Evolutionary conservation across 2,329 filamentous ascomycete genomes (phyloP).

Genomic region (Pseudocercospora musae): DNA sequence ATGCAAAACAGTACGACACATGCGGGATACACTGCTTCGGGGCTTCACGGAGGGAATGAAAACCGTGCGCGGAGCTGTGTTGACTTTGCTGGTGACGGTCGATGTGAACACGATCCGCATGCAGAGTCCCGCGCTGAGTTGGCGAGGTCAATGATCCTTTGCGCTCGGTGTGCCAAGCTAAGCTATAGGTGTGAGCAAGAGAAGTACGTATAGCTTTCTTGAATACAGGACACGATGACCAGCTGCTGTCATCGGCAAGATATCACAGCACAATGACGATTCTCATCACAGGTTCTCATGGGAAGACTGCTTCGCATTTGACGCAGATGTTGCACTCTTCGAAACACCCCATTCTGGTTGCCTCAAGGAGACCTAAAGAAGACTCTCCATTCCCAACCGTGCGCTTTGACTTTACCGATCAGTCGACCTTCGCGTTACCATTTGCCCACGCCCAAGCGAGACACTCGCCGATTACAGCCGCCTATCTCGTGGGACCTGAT

Average conservation of each 20-base stretch:
- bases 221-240: background rate
- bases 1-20: background rate
- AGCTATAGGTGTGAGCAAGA: background rate
- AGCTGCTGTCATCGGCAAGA: background rate
- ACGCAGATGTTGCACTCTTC: slow-evolving; percentile 8
- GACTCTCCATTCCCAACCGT: slow-evolving; percentile 11
- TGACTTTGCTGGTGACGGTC: background rate
- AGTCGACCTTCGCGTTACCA: slow-evolving; percentile 39
- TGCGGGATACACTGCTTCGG: background rate
- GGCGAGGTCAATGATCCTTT: background rate
- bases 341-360: slow-evolving; percentile 8
- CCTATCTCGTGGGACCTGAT: slow-evolving; percentile 45
- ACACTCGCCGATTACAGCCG: slow-evolving; percentile 31
- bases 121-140: background rate
- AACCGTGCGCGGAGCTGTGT: background rate
- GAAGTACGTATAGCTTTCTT: background rate
- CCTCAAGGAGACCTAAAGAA: slow-evolving; percentile 7
- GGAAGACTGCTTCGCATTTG: slow-evolving; percentile 20
- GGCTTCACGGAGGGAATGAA: background rate
- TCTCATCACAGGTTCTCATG: slow-evolving; percentile 21
- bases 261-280: slow-evolving; percentile 16
- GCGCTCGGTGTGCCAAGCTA: background rate
- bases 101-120: background rate
- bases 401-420: slow-evolving; percentile 47
- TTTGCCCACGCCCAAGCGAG: slow-evolving; percentile 28